Conservation (phyloP, 179 eudicot species). For the Carnegiea gigantea region DNA sequence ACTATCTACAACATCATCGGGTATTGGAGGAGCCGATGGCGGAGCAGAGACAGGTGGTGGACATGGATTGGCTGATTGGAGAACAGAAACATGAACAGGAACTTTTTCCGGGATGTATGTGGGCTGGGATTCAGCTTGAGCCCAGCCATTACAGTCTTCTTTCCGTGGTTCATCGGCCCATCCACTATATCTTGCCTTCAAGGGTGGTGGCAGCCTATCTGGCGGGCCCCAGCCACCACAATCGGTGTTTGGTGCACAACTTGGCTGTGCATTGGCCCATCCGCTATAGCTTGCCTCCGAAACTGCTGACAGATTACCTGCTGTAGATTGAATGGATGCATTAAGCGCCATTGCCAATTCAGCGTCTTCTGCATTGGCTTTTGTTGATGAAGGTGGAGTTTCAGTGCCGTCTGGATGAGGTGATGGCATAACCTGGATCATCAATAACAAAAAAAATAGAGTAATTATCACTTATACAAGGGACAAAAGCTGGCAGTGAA, state of each 20-base stretch:
- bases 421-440: conserved; percentile 37
- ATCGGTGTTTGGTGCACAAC: conserved; percentile 23
- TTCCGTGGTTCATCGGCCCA: conserved; percentile 36
- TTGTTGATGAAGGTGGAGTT: conserved; percentile 26
- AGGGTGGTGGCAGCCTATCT: conserved; percentile 16
- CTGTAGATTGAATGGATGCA: conserved; percentile 40
- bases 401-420: conserved; percentile 7
- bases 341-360: conserved; percentile 10
- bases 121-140: conserved; percentile 19
- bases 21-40: conserved; percentile 67
- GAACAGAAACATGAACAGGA: not conserved
- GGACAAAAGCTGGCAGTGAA: not conserved
- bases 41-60: conserved; percentile 27
- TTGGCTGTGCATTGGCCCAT: conserved; percentile 16
- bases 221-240: conserved; percentile 28
- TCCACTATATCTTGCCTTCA: conserved; percentile 33
- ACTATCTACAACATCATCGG: conserved; percentile 28
- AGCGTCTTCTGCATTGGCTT: conserved; percentile 23
- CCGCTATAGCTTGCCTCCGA: not conserved
- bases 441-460: not conserved
- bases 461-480: not conserved
- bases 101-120: conserved; percentile 16
- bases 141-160: conserved; percentile 41
- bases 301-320: conserved; percentile 20
- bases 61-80: conserved; percentile 11